These are phyloP conservation scores for Beta vulgaris DNA, from an alignment of 148 eudicot species.

Conservation along the genomic window DNA sequence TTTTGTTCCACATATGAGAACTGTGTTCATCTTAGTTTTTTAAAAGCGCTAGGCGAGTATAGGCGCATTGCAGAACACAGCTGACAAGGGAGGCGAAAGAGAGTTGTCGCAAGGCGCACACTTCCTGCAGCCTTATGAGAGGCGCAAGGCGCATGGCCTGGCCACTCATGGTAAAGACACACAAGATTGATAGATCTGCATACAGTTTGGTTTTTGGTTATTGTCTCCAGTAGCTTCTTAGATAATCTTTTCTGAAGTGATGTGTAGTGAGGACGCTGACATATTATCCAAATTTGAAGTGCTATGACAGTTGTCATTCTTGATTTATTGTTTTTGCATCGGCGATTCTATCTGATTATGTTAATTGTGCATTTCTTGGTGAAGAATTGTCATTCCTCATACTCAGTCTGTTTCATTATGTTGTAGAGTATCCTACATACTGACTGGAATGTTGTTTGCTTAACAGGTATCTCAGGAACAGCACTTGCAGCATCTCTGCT, in stretches of 20 bases:
- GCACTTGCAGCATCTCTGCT: constrained; percentile 92
- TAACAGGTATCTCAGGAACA: constrained; percentile 79
- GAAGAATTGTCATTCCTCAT: not conserved
- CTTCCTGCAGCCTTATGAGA: too few species aligned
- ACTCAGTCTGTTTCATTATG: not conserved
- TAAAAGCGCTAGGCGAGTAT: too few species aligned
- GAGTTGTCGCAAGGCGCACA: too few species aligned
- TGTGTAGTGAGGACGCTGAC: not conserved
- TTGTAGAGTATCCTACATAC: constrained; percentile 11
- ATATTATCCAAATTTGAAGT: not conserved
- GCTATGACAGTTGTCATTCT: not conserved
- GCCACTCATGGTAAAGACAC: too few species aligned
- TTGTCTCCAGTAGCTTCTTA: too few species aligned
- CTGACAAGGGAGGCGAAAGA: too few species aligned
- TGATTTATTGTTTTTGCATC: not conserved
- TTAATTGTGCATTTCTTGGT: not conserved
- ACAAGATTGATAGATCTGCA: not conserved
- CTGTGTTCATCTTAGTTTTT: too few species aligned
- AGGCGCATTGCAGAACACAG: too few species aligned
- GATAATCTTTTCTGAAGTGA: too few species aligned
- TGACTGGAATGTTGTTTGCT: not conserved
- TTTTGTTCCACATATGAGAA: too few species aligned
- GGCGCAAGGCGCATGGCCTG: too few species aligned
- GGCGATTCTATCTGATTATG: not conserved
- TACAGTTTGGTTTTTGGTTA: not conserved